These are phyloP conservation scores for Wilhelminamyces savonicus DNA, from an alignment of 805 yeast genomes.

Conservation along the genomic window DNA sequence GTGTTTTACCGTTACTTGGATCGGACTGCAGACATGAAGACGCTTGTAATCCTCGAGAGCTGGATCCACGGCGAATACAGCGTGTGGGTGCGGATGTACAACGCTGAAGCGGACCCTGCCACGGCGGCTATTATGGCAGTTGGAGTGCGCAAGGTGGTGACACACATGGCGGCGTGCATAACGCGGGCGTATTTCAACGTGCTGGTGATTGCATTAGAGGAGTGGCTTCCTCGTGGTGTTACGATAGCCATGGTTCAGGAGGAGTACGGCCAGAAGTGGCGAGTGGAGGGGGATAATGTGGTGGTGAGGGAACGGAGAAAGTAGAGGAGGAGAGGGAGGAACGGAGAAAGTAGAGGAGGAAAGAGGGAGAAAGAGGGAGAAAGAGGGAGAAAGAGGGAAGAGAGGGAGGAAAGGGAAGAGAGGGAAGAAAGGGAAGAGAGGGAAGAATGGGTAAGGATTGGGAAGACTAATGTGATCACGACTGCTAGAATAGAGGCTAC, in stretches of 20 bases:
- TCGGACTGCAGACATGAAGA: constrained; percentile 6
- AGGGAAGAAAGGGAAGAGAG: too few relatives aligned
- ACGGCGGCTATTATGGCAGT: constrained; percentile 34
- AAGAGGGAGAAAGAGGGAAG: too few relatives aligned
- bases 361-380: too few relatives aligned
- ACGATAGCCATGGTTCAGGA: constrained; percentile 12
- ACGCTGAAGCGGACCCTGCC: constrained; percentile 25
- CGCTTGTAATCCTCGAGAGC: constrained; percentile 12
- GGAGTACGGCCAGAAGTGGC: constrained; percentile 25
- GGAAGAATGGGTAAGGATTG: too few relatives aligned
- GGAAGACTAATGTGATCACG: too few relatives aligned
- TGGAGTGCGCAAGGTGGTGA: constrained; percentile 29
- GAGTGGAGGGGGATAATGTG: constrained; percentile 16
- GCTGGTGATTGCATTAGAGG: constrained; percentile 17
- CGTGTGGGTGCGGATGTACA: constrained; percentile 23
- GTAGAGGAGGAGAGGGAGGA: too few relatives aligned
- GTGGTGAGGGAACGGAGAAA: constrained; percentile 17
- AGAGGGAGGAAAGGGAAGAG: too few relatives aligned
- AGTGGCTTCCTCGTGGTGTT: constrained; percentile 20
- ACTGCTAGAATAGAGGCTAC: too few relatives aligned
- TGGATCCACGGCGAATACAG: constrained; percentile 26
- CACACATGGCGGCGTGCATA: constrained; percentile 23
- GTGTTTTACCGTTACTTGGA: constrained; percentile 21
- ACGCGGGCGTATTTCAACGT: constrained; percentile 34
- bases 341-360: too few relatives aligned